These are phyloP conservation scores for Botrytis paeoniae DNA, from an alignment of 2,329 filamentous ascomycete genomes.

Conservation along the genomic window DNA sequence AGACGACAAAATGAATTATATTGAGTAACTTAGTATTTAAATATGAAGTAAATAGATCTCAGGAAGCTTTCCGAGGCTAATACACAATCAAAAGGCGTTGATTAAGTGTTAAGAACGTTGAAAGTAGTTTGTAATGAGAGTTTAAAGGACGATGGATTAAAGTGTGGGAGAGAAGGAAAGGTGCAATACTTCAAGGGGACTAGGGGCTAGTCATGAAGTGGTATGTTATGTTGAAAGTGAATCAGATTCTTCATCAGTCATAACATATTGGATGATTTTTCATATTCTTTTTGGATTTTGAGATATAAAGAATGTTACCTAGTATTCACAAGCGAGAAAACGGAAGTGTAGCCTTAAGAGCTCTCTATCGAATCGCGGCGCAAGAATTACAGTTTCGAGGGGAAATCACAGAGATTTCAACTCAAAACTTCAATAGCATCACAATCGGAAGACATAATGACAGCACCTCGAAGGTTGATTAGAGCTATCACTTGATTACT, in stretches of 20 bases:
- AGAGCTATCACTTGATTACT: not conserved
- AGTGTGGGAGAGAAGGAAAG: not conserved
- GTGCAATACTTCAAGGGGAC: not conserved
- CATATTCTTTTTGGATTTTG: not conserved
- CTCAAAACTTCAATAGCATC: not conserved
- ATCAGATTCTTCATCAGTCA: not conserved
- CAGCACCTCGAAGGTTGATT: not conserved
- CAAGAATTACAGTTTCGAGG: too few species aligned
- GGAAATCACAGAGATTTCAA: not conserved
- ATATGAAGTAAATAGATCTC: not conserved
- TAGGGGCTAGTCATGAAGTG: not conserved
- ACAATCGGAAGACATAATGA: not conserved
- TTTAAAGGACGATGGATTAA: not conserved
- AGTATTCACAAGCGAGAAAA: not conserved
- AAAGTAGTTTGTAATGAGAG: not conserved
- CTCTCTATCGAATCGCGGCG: not conserved
- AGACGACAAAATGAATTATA: not conserved
- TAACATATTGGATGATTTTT: not conserved
- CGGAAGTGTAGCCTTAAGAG: not conserved
- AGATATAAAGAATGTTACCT: not conserved
- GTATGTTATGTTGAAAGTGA: conserved; percentile 3
- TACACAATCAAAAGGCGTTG: not conserved
- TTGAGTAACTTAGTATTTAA: not conserved
- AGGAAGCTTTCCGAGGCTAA: not conserved
- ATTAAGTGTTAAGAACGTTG: not conserved